Evolutionary conservation across 2,329 filamentous ascomycete genomes (phyloP).

Genomic region (Chaetomium globosum): DNA sequence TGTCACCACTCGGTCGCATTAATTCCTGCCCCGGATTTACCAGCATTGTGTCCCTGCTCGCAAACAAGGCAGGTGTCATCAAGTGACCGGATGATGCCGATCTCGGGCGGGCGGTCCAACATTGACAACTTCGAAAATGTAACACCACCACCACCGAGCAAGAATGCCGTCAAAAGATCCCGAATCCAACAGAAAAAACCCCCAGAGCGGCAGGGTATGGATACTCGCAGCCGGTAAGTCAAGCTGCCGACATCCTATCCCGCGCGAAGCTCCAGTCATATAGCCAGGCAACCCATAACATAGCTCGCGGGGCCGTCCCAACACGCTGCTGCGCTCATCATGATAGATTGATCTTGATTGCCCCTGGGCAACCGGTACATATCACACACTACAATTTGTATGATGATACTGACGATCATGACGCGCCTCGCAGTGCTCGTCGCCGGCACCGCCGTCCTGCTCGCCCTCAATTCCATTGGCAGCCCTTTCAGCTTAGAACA

Average conservation of each 20-base stretch:
- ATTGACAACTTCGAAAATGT: not conserved
- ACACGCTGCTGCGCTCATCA: not conserved
- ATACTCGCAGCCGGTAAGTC: constrained; percentile 3
- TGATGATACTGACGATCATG: constrained; percentile 4
- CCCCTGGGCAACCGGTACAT: not conserved
- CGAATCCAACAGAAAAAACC: not conserved
- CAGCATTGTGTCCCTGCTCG: not conserved
- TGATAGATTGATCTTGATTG: not conserved
- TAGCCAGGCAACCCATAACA: not conserved
- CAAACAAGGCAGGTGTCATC: constrained; percentile 1
- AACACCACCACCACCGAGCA: not conserved
- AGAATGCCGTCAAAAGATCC: not conserved
- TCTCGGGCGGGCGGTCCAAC: constrained; percentile 3
- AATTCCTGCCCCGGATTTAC: not conserved
- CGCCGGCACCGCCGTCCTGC: constrained; percentile 3
- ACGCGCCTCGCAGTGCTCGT: constrained; percentile 3
- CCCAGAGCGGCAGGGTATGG: not conserved
- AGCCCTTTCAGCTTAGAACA: not conserved
- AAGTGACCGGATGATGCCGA: not conserved
- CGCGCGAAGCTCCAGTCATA: not conserved
- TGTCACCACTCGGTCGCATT: not conserved
- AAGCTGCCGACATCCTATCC: not conserved
- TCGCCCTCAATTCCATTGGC: not conserved
- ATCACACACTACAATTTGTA: not conserved
- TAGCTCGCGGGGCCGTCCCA: not conserved